Conservation (phyloP, 495 filamentous ascomycete species). For the Aspergillus leporis region DNA sequence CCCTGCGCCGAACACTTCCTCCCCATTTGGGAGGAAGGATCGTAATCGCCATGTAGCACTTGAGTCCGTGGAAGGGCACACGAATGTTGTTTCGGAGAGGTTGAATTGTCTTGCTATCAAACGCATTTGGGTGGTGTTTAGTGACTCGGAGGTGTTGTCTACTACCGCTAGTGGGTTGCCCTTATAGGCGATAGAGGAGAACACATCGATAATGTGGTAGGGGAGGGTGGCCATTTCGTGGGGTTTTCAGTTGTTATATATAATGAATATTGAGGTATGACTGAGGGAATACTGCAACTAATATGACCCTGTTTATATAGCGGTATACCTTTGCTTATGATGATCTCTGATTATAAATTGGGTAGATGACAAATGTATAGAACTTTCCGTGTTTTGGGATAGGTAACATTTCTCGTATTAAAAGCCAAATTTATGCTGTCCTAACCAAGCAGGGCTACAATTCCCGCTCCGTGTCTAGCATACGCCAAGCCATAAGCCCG, state of each 20-base stretch:
- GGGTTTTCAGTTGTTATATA: not conserved
- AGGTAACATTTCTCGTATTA: too few relatives aligned
- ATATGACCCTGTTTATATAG: conserved; percentile 1
- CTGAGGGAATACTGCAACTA: not conserved
- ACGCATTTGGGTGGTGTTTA: conserved; percentile 21
- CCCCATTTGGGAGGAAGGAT: conserved; percentile 22
- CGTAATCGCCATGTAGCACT: conserved; percentile 16
- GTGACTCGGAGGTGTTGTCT: conserved; percentile 11
- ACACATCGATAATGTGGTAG: conserved; percentile 18
- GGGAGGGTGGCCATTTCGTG: conserved; percentile 3
- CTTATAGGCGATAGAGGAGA: conserved; percentile 19
- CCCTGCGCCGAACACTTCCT: conserved; percentile 20
- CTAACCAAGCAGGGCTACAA: too few relatives aligned
- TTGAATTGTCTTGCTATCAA: conserved; percentile 25
- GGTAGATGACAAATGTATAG: too few relatives aligned
- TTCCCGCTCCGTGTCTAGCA: too few relatives aligned
- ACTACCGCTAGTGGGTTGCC: conserved; percentile 22
- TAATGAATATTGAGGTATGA: not conserved
- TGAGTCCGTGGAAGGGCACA: conserved; percentile 15
- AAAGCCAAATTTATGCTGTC: too few relatives aligned
- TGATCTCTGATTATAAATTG: too few relatives aligned
- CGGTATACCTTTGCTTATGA: not conserved
- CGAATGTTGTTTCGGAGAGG: conserved; percentile 26
- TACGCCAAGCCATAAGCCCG: too few relatives aligned
- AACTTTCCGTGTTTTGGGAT: too few relatives aligned